Evolutionary conservation across 108 stramenopile species (phyloP), one percentile per base, ranked within the genome.

Genomic region (Cyclotella distinguenda): DNA sequence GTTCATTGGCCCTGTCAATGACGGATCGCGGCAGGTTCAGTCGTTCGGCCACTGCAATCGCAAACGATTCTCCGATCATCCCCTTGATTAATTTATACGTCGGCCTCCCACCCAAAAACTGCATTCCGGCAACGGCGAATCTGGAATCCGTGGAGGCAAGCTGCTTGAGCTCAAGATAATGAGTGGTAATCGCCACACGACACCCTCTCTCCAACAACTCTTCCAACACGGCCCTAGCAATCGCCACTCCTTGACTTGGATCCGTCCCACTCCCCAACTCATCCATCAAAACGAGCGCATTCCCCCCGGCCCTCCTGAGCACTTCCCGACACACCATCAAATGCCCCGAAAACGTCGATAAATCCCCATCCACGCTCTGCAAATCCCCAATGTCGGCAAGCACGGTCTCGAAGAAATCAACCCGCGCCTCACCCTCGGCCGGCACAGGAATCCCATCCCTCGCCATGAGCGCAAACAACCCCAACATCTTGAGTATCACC

Each of bases 331-430:
- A 89, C 0, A 97, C 93, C 15, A 93, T 69, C 81, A 97, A 83
- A 74, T 97, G 97, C 10, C 94, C 95, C 8, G 88, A 87, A 60
- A 96, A 97, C 21, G 97, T 97, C 15, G 97, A 97, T 16, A 96
- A 64, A 47, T 95, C 95, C n/a, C 82, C 85, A 47, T 85, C 91
- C 23, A 95, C 93, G 60, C 84, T 88, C 71, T 97, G 97, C 51
- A 93, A 71, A 61, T 97, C 97, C 7, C 97, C 97, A 54, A 97
- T 96, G 68, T 96, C 95, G 19, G 97, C 95, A 16, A 96, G 78
- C 10, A 97, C 74, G 36, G 94, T 91, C 56, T 76, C 47, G 64
- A 96, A 96, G 73, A 79, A 90, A 73, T 93, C 95, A 12, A 91
- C 84, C 30, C 94, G 75, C 2, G 91, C 87, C 19, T 64, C 46